Base-by-base conservation (phyloP, 1,139 yeast genomes). In the Hansenula sp. region DNA sequence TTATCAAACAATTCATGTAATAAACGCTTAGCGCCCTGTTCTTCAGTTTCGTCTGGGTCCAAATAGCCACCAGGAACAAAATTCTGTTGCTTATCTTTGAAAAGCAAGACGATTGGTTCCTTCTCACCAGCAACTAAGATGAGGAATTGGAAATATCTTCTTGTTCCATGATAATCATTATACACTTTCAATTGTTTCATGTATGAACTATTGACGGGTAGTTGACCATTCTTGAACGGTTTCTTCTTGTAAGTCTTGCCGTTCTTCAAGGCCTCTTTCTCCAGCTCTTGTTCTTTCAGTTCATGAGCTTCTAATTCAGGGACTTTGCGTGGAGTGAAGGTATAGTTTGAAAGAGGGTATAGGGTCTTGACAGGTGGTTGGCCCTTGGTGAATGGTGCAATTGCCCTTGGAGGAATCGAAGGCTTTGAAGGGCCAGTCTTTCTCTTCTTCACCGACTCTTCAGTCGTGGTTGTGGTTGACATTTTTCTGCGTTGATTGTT, bases 141-240 rank as follows among this genome's bases (percentile, higher is more conserved):
- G 7, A 65, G 47, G 11, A 61, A 65, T 39, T 65, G 68, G 33
- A 63, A 56, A 13, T 61, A 59, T 29, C 68, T 48, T 24, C 66
- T 47, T 53, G 59, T 58, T 2, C 67, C 68, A 32, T 51, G 45
- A n/a, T 41, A 40, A 20, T 55, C 55, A 44, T 62, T 62, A 34
- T 61, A 65, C 10, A 53, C 51, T 20, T 56, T 58, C 27, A 64
- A 47, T 14, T 59, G 46, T 21, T 55, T 57, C 36, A 41, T 41
- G 22, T 39, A 43, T 1, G 29, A 41, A 22, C 26, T 39, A 16
- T 44, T 28, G 10, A 26, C 37, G 14, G 42, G 42, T 8, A 48
- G 13, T 5, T 42, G 34, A 26, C 42, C 43, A 18, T 18, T 37
- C 36, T 43, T 38, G 25, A 35, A 36, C 19, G 25, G 21, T 5